These are phyloP conservation scores for Globisporangium heterothallicum DNA, from an alignment of 352 stramenopile species.

Conservation along the genomic window DNA sequence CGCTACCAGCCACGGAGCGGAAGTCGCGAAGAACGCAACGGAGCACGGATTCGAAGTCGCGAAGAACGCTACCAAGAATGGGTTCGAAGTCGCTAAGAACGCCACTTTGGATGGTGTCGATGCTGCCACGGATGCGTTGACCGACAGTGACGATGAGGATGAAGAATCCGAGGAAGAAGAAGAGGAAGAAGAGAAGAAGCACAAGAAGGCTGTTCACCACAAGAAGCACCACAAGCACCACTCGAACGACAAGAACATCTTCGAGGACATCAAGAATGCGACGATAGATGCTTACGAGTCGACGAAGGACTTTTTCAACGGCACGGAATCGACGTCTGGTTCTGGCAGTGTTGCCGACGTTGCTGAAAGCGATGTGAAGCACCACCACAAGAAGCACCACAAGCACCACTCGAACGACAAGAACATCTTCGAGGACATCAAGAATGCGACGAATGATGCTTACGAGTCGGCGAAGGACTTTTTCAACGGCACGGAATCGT, in stretches of 20 bases:
- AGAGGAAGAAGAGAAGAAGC: neutral
- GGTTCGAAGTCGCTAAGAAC: neutral
- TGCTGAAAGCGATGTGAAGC: too few species aligned
- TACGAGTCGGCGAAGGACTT: conserved; percentile 18
- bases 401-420: conserved; percentile 7
- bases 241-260: conserved; percentile 8
- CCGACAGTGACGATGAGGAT: conserved; percentile 15
- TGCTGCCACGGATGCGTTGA: conserved; percentile 4
- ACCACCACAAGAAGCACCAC: conserved; percentile 11
- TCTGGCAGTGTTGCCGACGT: neutral
- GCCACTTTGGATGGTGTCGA: neutral
- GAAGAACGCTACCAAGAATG: conserved; percentile 2
- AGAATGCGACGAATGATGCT: conserved; percentile 19
- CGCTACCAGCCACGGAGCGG: neutral
- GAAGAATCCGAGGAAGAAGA: conserved; percentile 21
- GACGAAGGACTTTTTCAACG: conserved; percentile 2
- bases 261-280: neutral
- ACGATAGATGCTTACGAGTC: neutral
- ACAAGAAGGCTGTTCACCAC: neutral
- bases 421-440: conserved; percentile 11
- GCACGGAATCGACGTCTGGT: neutral
- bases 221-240: conserved; percentile 8
- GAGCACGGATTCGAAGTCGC: neutral
- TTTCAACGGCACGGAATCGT: conserved; percentile 13
- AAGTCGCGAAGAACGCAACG: neutral